Conservation (phyloP, 139 green algal genomes). For the Eudorina sp. region DNA sequence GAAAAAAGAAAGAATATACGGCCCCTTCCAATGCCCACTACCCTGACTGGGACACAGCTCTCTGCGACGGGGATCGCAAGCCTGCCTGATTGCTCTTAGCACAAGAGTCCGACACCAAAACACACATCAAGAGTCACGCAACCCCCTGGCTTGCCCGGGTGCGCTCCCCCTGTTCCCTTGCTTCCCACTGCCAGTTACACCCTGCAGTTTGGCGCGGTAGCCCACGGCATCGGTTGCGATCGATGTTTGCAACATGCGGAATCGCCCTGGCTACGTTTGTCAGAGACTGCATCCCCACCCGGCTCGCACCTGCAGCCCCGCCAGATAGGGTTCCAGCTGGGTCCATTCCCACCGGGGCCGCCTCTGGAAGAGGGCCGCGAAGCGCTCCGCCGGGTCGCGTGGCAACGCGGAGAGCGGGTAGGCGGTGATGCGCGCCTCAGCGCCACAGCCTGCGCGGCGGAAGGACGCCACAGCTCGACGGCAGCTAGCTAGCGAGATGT, state of each 20-base stretch:
- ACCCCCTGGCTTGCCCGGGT: too few relatives aligned
- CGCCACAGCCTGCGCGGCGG: slow-evolving; percentile 25
- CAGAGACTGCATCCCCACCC: too few relatives aligned
- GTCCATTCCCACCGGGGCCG: slow-evolving; percentile 65
- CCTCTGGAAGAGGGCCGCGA: slow-evolving; percentile 72
- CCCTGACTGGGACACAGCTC: too few relatives aligned
- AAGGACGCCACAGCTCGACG: not conserved
- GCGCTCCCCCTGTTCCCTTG: too few relatives aligned
- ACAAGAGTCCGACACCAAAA: not conserved
- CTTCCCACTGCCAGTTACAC: not conserved
- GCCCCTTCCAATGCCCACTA: not conserved
- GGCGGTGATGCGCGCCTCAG: slow-evolving; percentile 37
- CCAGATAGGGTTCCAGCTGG: slow-evolving; percentile 73
- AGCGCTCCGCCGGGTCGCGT: slow-evolving; percentile 62
- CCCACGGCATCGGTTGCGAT: too few relatives aligned
- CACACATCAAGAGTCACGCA: too few relatives aligned
- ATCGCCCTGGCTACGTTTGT: too few relatives aligned
- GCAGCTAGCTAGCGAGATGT: not conserved
- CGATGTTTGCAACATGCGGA: too few relatives aligned
- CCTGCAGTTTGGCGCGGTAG: too few relatives aligned
- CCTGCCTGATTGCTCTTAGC: too few relatives aligned
- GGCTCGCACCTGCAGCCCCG: slow-evolving; percentile 59
- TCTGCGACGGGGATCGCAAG: too few relatives aligned
- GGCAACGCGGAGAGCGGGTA: slow-evolving; percentile 67
- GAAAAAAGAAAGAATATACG: not conserved